A percentile compares a stretch with the other conserved stretches of the same genome.
Conservation (phyloP, 306 rosid genomes). For the Rosa persica region DNA sequence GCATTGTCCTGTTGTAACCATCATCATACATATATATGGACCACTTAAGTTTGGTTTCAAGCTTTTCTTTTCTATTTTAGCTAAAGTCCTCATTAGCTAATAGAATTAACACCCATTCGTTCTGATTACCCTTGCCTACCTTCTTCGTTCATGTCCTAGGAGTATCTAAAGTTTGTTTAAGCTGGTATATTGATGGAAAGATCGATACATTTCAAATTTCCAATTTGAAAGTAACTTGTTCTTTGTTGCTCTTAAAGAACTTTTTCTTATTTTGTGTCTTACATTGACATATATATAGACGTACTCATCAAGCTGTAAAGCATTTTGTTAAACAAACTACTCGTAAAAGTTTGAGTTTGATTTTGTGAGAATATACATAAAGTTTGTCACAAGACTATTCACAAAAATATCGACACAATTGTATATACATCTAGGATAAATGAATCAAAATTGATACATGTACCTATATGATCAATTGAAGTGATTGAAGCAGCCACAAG, state of each 20-base stretch:
- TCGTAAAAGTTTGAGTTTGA: not conserved
- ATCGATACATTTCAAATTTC: not conserved
- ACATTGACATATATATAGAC: not conserved
- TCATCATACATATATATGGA: not conserved
- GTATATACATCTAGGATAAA: too few species aligned
- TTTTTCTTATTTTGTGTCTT: not conserved
- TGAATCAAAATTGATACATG: too few species aligned
- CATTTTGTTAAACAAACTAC: not conserved
- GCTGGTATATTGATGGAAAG: not conserved
- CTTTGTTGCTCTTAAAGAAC: not conserved
- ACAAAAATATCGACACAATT: too few species aligned
- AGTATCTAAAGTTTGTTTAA: not conserved
- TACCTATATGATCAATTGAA: too few species aligned
- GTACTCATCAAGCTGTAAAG: not conserved
- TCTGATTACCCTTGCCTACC: not conserved
- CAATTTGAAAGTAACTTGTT: not conserved
- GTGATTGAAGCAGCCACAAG: too few species aligned
- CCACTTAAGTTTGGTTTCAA: not conserved
- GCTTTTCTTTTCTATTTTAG: not conserved
- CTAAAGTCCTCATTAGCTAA: not conserved
- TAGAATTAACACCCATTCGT: not conserved
- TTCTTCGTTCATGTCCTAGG: conserved; percentile 2
- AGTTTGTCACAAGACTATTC: too few species aligned
- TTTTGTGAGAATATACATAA: too few species aligned
- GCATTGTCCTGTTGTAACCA: not conserved